phyloP scores from a whole-genome alignment of 1,284 basidiomycete species.

The Boletus smithii region DNA sequence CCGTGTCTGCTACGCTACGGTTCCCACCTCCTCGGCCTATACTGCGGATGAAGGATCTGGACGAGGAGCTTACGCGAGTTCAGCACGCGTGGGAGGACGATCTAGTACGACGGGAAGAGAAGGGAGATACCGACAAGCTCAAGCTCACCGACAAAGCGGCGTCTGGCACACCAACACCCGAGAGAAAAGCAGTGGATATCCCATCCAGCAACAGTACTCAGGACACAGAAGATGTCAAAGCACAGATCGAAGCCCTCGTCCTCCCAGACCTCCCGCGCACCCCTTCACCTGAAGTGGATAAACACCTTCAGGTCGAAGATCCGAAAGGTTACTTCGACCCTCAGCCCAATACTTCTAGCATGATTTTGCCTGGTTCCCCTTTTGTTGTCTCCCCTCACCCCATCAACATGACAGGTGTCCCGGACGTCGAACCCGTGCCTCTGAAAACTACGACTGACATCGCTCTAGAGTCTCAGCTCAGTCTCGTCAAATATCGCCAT shows the following conservation, averaged over 20 bases:
- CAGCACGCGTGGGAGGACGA: conserved; percentile 82
- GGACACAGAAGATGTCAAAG: conserved; percentile 55
- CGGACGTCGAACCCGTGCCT: conserved; percentile 43
- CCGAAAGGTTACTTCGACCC: conserved; percentile 45
- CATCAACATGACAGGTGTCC: conserved; percentile 13
- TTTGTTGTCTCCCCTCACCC: conserved; percentile 30
- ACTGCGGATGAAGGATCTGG: conserved; percentile 81
- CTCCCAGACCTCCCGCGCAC: conserved; percentile 47
- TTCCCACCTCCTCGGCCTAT: conserved; percentile 90
- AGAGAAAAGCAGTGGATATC: conserved; percentile 17
- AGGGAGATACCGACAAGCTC: conserved; percentile 41
- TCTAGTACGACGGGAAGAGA: conserved; percentile 76
- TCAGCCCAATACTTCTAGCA: conserved; percentile 28
- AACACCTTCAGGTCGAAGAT: conserved; percentile 24
- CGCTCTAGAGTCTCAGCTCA: conserved; percentile 65
- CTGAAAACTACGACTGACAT: conserved; percentile 60
- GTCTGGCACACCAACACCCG: conserved; percentile 32
- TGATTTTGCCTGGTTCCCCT: conserved; percentile 24
- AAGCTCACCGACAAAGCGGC: conserved; percentile 29
- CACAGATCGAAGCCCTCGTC: conserved; percentile 67
- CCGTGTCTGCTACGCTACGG: conserved; percentile 84
- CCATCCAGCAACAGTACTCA: conserved; percentile 2
- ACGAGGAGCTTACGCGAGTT: conserved; percentile 64
- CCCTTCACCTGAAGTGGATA: conserved; percentile 36
- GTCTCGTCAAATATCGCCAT: conserved; percentile 72